These are phyloP conservation scores for Sarocladiaceae sp. DNA, from an alignment of 2,329 filamentous ascomycete genomes.

Conservation along the genomic window DNA sequence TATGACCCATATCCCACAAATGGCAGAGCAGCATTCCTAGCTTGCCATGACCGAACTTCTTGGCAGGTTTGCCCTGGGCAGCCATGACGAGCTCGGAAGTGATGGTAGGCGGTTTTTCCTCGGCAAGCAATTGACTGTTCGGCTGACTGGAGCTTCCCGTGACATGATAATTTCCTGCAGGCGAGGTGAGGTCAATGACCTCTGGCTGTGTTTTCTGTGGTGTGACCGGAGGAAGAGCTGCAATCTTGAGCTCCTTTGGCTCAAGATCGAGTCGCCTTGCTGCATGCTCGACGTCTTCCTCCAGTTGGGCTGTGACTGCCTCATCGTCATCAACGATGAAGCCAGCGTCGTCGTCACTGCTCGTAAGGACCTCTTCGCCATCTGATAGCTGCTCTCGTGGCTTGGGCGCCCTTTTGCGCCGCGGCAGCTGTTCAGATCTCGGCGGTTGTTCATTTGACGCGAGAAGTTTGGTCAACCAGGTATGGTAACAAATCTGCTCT, in stretches of 20 bases:
- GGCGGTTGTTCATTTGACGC: conserved; percentile 34
- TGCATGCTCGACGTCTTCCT: neutral
- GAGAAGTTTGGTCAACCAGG: conserved; percentile 47
- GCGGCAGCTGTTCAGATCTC: conserved; percentile 24
- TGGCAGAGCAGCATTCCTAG: neutral
- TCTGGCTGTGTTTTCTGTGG: neutral
- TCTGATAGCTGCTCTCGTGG: conserved; percentile 17
- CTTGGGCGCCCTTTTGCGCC: conserved; percentile 3
- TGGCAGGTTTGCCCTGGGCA: neutral
- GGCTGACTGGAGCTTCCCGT: neutral
- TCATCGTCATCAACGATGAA: conserved; percentile 42
- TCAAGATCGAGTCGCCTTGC: neutral
- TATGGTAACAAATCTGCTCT: conserved; percentile 50
- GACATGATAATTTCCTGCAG: neutral
- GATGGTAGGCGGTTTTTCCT: neutral
- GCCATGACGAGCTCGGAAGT: neutral
- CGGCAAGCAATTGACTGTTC: neutral
- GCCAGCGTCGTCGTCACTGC: conserved; percentile 41
- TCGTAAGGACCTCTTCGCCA: conserved; percentile 46
- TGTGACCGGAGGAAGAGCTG: conserved; percentile 1
- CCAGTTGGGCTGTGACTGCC: conserved; percentile 15
- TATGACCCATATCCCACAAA: neutral
- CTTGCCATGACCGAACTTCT: neutral
- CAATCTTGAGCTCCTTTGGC: neutral
- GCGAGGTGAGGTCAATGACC: neutral